These are phyloP conservation scores for Ascochyta fabae DNA, from an alignment of 2,329 filamentous ascomycete genomes.

Conservation along the genomic window DNA sequence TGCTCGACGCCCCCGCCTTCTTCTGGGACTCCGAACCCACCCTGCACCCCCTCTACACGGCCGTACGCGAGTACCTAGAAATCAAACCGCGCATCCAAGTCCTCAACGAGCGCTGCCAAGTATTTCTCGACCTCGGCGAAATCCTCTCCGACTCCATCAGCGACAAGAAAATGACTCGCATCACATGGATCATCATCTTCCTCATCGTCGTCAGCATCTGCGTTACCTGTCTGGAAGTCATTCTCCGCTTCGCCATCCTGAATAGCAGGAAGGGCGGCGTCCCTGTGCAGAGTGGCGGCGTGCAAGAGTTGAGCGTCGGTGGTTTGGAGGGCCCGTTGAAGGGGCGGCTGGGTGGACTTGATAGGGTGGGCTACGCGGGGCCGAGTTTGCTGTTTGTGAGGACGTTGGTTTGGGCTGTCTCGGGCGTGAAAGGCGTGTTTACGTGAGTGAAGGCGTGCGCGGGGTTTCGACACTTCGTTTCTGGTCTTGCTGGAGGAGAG, in stretches of 20 bases:
- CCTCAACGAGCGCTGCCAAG: constrained; percentile 93
- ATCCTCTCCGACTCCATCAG: constrained; percentile 92
- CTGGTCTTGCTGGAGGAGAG: not conserved
- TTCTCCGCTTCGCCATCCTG: constrained; percentile 71
- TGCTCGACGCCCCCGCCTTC: constrained; percentile 94
- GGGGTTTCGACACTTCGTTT: too few species aligned
- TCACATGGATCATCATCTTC: constrained; percentile 98
- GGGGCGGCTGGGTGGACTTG: constrained; percentile 17
- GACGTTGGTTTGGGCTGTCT: constrained; percentile 31
- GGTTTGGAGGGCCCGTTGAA: not conserved
- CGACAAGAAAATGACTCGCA: constrained; percentile 92
- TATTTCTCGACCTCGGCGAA: constrained; percentile 95
- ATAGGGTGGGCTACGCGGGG: constrained; percentile 30
- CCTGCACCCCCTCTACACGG: constrained; percentile 89
- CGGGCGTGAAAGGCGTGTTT: constrained; percentile 28
- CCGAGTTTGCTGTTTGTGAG: constrained; percentile 37
- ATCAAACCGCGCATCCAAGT: constrained; percentile 96
- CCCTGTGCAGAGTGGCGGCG: constrained; percentile 8
- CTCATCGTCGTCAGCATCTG: constrained; percentile 90
- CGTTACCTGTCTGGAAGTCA: constrained; percentile 89
- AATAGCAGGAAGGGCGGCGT: constrained; percentile 30
- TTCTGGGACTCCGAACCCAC: constrained; percentile 99
- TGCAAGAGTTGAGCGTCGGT: not conserved
- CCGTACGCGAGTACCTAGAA: constrained; percentile 95
- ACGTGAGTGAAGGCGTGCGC: not conserved